Base-by-base conservation (phyloP, 108 stramenopile genomes). In the Cyclostephanos tholiformis region DNA sequence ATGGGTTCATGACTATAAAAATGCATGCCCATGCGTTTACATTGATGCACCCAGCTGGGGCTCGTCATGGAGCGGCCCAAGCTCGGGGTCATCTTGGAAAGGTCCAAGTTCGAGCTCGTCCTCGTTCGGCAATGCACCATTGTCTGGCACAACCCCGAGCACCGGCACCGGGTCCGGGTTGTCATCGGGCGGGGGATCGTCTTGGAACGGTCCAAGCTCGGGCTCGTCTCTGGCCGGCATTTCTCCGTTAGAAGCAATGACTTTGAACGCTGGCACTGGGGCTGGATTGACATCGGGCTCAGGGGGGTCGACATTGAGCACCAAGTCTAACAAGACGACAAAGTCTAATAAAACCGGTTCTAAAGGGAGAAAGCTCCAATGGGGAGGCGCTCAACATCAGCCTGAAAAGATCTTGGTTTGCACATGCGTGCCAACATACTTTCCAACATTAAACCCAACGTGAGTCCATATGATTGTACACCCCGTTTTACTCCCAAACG, bases 371-470 rank as follows among this genome's bases (percentile, higher is more conserved):
- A 16, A 2, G 30, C 30, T 20, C 20, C 50, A 51, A 20, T 17
- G 17, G 50, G 50, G 20, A 20, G 17, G 20, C 2, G 17, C 17
- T 51, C 50, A 51, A 12, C 56, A 22, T 25, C 4, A 10, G 20
- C 25, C 56, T 6, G 25, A 59, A 16, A 29, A 32, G 26, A 59
- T 30, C 1, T 32, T 32, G 58, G 58, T 59, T 5, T 59, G 58
- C 58, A 59, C 58, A 1, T 59, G 58, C 30, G 32, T 59, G 58
- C 58, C 58, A 1, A 59, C 58, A 8, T 59, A 59, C 58, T 59
- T 59, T 8, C 58, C 58, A 17, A 59, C 58, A 32, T 59, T 6
- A 27, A 59, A 32, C 14, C 58, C 58, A 2, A 59, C 58, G 7
- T 59, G 32, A 16, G 17, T 32, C 6, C 58, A 27, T 11, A 59